Base-by-base conservation (phyloP, 139 green algal genomes). In the Volvox africanus region DNA sequence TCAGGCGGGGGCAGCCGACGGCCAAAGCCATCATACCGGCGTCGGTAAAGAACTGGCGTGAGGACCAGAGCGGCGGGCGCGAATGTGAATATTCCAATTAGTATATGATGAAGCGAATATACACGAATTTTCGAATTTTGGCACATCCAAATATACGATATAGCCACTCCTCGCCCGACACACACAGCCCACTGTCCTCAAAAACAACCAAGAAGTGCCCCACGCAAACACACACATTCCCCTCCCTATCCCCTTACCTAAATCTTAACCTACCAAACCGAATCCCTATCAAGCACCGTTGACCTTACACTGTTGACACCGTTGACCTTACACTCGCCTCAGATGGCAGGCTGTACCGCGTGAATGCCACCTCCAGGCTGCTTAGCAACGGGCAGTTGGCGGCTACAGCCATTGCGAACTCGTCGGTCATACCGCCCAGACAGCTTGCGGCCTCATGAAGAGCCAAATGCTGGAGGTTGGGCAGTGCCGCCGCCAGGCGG, bases 391-490 rank as follows among this genome's bases (percentile, higher is more conserved):
- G 91, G 93, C 93, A 93, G 89, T 89, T 32, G 14, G 71, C 61
- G 12, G 86, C 82, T 26, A 95, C 32, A 18, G 91, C 93, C 11
- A 61, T 44, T 17, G 93, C 93, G 26, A 95, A 86, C 68, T 91
- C 88, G 35, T 93, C 86, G 13, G 93, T 95, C 88, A 95, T 93
- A 30, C 93, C 93, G 67, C 93, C 93, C 3, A 94, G 75, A 50
- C 91, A 93, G 87, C 82, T 89, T 18, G 93, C 89, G 21, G 86
- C 79, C 89, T 95, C 93, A 80, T 95, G 80, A 1, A 86, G 80
- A 26, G 55, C 80, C 61, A 87, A n/a, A 32, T 87, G 81, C 65
- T 55, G 37, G 19, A 89, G 69, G 69, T 24, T 22, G 71, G 86
- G 73, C 50, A 90, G 86, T 9, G 13, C 24, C 37, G 69, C 17